Base-by-base conservation (phyloP, 768 basidiomycete species). In the Kwoniella bestiolae region DNA sequence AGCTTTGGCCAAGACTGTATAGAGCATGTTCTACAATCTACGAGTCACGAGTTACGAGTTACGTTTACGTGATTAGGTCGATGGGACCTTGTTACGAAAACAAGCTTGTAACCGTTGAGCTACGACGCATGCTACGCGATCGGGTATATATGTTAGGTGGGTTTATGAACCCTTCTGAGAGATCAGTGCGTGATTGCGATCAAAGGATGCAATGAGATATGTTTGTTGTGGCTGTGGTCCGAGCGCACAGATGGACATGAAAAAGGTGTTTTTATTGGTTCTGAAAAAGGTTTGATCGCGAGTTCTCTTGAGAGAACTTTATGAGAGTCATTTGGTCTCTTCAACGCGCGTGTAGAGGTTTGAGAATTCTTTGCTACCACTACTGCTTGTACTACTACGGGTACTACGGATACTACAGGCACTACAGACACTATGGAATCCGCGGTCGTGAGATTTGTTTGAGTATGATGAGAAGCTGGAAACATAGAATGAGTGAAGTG, bases 231-330 rank as follows among this genome's bases (percentile, higher is more conserved):
- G n/a, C 21, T 47, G n/a, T 47, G 46, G 23, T 21, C n/a, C 5
- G 46, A 47, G 21, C 21, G 46, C n/a, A n/a, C 0, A 21, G 25
- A 25, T 21, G 46, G 18, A 3, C 12, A 47, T 47, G 4, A 25
- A 47, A 14, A 21, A 47, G 46, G 12, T 14, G 38, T 41, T 41
- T 11, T 41, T 11, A 5, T 18, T 47, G n/a, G 11, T 4, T 25
- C 46, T 21, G 16, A 47, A 47, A 47, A 47, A 25, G n/a, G 25
- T 21, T 47, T 47, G 46, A 47, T 47, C 46, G 46, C 46, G 46
- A 11, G 46, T 47, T 47, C 46, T 25, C 46, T 47, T n/a, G 18
- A 18, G 25, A 25, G 25, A 47, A n/a, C 12, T 5, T 47, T 47
- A 4, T n/a, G 5, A 25, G 25, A 25, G 46, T 21, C 46, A 8